Conservation (phyloP, 2,329 filamentous ascomycete species). For the Dactylonectria estremocensis region DNA sequence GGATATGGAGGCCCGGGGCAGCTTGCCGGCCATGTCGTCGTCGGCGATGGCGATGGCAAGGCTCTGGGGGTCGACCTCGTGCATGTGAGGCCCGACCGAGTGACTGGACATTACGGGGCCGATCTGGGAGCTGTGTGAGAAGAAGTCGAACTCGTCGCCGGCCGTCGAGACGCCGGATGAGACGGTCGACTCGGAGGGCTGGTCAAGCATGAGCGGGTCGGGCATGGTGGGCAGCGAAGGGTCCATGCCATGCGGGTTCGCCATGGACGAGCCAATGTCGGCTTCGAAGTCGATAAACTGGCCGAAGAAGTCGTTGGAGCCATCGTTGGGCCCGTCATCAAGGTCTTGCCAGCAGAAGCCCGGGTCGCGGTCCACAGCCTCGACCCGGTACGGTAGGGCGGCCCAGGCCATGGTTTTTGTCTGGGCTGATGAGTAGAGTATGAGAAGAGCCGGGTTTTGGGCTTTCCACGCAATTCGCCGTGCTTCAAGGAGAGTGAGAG, state of each 20-base stretch:
- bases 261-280: conserved; percentile 43
- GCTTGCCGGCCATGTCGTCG: conserved; percentile 37
- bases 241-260: conserved; percentile 39
- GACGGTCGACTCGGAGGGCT: conserved; percentile 50
- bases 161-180: conserved; percentile 55
- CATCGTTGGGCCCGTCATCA: conserved; percentile 50
- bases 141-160: conserved; percentile 55
- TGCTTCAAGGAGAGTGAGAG: conserved; percentile 36
- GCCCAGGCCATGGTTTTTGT: conserved; percentile 54
- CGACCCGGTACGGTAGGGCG: conserved; percentile 54
- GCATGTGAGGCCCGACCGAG: conserved; percentile 32
- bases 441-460: conserved; percentile 23
- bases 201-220: conserved; percentile 50
- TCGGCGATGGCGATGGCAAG: conserved; percentile 46
- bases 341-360: conserved; percentile 55
- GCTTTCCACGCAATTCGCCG: conserved; percentile 38
- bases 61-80: conserved; percentile 51
- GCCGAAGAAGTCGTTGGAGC: conserved; percentile 54
- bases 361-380: conserved; percentile 54
- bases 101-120: conserved; percentile 42
- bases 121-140: conserved; percentile 53
- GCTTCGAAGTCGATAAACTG: conserved; percentile 57
- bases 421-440: conserved; percentile 7
- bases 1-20: conserved; percentile 59
- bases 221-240: conserved; percentile 45